Percentiles rank a stretch among this genome's conserved stretches.
Evolutionary conservation across 192 early-diverging fungal genomes (phyloP).

Genomic region (Coemansia sp.): DNA sequence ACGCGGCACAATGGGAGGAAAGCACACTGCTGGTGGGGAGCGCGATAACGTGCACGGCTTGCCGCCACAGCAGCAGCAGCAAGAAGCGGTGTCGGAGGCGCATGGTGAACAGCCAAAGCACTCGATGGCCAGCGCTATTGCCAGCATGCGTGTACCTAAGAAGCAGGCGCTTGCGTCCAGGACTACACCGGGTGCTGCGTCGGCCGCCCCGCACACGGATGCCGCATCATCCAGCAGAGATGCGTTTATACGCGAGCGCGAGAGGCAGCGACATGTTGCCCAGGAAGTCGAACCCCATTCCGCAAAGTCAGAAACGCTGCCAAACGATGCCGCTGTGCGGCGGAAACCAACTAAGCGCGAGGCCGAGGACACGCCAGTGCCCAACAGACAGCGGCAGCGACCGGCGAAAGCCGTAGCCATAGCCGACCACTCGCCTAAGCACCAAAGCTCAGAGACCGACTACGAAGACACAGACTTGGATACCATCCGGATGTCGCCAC

Average conservation of each 20-base stretch:
- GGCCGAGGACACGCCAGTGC: not conserved
- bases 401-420: not conserved
- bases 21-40: not conserved
- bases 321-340: not conserved
- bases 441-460: slow-evolving; percentile 1
- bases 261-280: slow-evolving; percentile 31
- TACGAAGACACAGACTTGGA: not conserved
- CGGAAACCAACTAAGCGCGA: not conserved
- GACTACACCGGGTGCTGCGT: slow-evolving; percentile 7
- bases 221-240: slow-evolving; percentile 21
- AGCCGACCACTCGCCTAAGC: slow-evolving; percentile 1
- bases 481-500: slow-evolving; percentile 5
- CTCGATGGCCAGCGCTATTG: slow-evolving; percentile 16
- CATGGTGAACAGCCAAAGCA: not conserved
- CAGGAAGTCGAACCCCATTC: not conserved
- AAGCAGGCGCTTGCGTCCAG: slow-evolving; percentile 19
- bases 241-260: slow-evolving; percentile 46
- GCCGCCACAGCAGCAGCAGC: not conserved
- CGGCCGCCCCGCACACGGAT: not conserved
- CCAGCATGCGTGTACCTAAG: slow-evolving; percentile 40
- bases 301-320: not conserved
- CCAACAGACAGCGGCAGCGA: not conserved
- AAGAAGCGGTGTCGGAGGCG: not conserved
- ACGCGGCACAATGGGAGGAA: not conserved
- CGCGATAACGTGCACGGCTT: not conserved